phyloP scores from a whole-genome alignment of 2,329 filamentous ascomycete genomes.

The Fusarium agapanthi region DNA sequence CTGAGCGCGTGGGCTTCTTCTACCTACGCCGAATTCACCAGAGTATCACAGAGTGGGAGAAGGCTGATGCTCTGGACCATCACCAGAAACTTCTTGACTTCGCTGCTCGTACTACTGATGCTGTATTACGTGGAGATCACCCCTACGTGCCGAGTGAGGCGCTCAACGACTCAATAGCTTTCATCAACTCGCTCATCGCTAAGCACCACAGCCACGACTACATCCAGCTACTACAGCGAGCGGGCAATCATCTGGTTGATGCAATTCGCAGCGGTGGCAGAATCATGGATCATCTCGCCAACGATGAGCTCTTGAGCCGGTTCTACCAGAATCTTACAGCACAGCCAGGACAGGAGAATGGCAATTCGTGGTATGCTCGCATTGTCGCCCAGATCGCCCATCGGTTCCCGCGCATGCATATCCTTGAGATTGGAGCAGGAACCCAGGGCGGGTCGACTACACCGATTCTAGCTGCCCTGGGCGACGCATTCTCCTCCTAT shows the following conservation, averaged over 20 bases:
- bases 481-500: neutral
- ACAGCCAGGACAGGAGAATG: neutral
- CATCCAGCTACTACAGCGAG: neutral
- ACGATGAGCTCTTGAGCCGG: constrained; percentile 22
- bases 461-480: neutral
- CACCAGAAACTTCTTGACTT: neutral
- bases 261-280: constrained; percentile 46
- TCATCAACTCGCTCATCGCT: neutral
- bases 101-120: neutral
- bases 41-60: neutral
- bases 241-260: constrained; percentile 42
- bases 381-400: neutral
- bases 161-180: neutral
- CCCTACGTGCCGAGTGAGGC: neutral
- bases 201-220: neutral
- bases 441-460: neutral
- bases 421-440: neutral
- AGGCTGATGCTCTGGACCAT: neutral
- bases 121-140: neutral
- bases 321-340: neutral
- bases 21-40: neutral
- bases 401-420: neutral
- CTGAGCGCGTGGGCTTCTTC: neutral
- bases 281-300: constrained; percentile 49
- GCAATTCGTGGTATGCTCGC: neutral